These are phyloP conservation scores for Amesomyces nigricolor DNA, from an alignment of 2,329 filamentous ascomycete species.

Conservation along the genomic window DNA sequence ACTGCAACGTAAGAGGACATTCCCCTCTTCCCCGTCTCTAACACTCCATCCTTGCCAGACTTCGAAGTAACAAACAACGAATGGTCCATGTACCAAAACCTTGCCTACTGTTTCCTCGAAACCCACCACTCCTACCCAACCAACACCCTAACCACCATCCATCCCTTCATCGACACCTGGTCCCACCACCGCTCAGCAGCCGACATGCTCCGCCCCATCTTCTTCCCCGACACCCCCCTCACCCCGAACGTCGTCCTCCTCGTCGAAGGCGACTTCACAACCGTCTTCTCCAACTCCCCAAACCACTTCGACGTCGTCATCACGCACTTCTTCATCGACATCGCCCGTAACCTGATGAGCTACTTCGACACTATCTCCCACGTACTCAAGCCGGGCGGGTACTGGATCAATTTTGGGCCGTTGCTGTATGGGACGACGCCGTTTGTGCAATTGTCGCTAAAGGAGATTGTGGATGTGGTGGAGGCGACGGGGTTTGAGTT, in stretches of 20 bases:
- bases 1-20: slow-evolving; percentile 28
- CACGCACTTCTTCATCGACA: slow-evolving; percentile 58
- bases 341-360: slow-evolving; percentile 48
- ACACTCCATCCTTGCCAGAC: slow-evolving; percentile 26
- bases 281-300: slow-evolving; percentile 30
- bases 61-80: slow-evolving; percentile 52
- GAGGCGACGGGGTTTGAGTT: slow-evolving; percentile 49
- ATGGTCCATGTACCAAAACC: slow-evolving; percentile 54
- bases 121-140: slow-evolving; percentile 25
- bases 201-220: slow-evolving; percentile 42
- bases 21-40: slow-evolving; percentile 24
- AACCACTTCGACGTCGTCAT: slow-evolving; percentile 44
- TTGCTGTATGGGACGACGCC: slow-evolving; percentile 50
- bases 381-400: slow-evolving; percentile 42
- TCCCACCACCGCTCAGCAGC: slow-evolving; percentile 47
- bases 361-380: slow-evolving; percentile 51
- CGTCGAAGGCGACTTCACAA: slow-evolving; percentile 53
- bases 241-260: slow-evolving; percentile 38
- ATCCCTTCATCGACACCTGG: slow-evolving; percentile 52
- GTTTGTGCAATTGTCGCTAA: slow-evolving; percentile 49
- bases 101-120: slow-evolving; percentile 45
- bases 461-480: slow-evolving; percentile 45
- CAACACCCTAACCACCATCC: slow-evolving; percentile 28
- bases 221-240: slow-evolving; percentile 39
- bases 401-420: slow-evolving; percentile 53